A percentile compares a stretch with the other conserved stretches of the same genome.
Evolutionary conservation across 441 rosid genomes (phyloP).

Genomic region (Erodium moschatum): DNA sequence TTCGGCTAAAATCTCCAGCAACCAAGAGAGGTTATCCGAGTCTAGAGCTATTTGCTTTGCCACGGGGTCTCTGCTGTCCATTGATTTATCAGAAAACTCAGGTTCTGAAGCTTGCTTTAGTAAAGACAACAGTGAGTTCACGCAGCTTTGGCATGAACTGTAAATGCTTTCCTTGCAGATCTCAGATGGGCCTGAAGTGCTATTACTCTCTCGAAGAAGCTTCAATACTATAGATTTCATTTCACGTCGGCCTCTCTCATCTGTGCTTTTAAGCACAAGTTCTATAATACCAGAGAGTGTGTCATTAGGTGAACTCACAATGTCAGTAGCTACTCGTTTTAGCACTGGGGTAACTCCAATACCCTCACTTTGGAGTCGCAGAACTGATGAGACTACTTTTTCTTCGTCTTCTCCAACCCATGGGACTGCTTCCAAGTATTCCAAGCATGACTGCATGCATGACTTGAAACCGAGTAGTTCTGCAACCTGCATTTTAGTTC

Average conservation of each 20-base stretch:
- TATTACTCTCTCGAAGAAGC: slow-evolving; percentile 71
- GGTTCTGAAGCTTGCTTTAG: slow-evolving; percentile 54
- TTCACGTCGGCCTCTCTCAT: slow-evolving; percentile 79
- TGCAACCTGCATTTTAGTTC: slow-evolving; percentile 41
- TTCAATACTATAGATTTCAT: slow-evolving; percentile 77
- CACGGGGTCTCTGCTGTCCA: slow-evolving; percentile 36
- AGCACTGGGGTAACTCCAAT: slow-evolving; percentile 58
- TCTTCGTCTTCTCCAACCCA: slow-evolving; percentile 99
- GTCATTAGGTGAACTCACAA: slow-evolving; percentile 47
- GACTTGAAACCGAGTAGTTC: slow-evolving; percentile 60
- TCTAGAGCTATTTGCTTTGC: slow-evolving; percentile 62
- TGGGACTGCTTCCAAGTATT: slow-evolving; percentile 94
- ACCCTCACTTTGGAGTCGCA: slow-evolving; percentile 59
- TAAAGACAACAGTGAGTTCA: slow-evolving; percentile 44
- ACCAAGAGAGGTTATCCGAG: slow-evolving; percentile 78
- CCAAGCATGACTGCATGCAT: slow-evolving; percentile 73
- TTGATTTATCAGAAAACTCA: slow-evolving; percentile 26
- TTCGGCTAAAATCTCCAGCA: slow-evolving; percentile 74
- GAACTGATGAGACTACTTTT: slow-evolving; percentile 70
- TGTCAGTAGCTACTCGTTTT: slow-evolving; percentile 57
- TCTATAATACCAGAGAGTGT: slow-evolving; percentile 68
- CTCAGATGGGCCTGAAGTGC: slow-evolving; percentile 37
- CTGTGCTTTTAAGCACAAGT: slow-evolving; percentile 83
- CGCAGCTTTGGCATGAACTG: slow-evolving; percentile 52
- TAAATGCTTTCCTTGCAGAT: slow-evolving; percentile 60